A percentile compares a stretch with the other conserved stretches of the same genome.
These are phyloP conservation scores for Penicillium desertorum DNA, from an alignment of 495 filamentous ascomycete species.

Conservation along the genomic window DNA sequence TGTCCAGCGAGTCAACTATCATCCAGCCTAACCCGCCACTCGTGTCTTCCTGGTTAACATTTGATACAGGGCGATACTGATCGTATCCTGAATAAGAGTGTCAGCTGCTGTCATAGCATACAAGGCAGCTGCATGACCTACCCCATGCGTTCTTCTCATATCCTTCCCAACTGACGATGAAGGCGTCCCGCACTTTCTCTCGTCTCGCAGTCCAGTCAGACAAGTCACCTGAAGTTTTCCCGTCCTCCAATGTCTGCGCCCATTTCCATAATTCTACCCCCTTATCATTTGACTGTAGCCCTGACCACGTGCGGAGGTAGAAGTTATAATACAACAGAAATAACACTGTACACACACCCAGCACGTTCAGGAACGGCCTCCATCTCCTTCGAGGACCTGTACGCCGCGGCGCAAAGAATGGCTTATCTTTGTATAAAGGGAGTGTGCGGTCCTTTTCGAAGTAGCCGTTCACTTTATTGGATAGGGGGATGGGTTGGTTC, in stretches of 20 bases:
- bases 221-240: conserved; percentile 24
- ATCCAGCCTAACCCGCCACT: conserved; percentile 84
- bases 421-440: conserved; percentile 99
- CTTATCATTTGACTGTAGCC: conserved; percentile 20
- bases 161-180: conserved; percentile 84
- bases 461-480: conserved; percentile 50
- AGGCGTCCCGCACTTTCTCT: conserved; percentile 85
- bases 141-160: conserved; percentile 96
- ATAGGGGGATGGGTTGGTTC: conserved; percentile 20
- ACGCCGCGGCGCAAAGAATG: conserved; percentile 58
- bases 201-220: conserved; percentile 70
- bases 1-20: conserved; percentile 94
- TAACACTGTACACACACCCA: conserved; percentile 39
- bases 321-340: conserved; percentile 50
- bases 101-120: conserved; percentile 9
- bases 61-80: conserved; percentile 78
- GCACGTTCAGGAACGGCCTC: conserved; percentile 25
- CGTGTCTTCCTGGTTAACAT: conserved; percentile 78
- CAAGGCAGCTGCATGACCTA: conserved; percentile 39
- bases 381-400: conserved; percentile 39
- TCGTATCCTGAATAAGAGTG: conserved; percentile 64
- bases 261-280: conserved; percentile 46
- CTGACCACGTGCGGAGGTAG: conserved; percentile 14
- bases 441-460: conserved; percentile 61
- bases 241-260: conserved; percentile 38